Percentiles rank a stretch among this genome's conserved stretches.
These are phyloP conservation scores for Cordyceps tenuipes DNA, from an alignment of 2,329 filamentous ascomycete genomes.

Conservation along the genomic window DNA sequence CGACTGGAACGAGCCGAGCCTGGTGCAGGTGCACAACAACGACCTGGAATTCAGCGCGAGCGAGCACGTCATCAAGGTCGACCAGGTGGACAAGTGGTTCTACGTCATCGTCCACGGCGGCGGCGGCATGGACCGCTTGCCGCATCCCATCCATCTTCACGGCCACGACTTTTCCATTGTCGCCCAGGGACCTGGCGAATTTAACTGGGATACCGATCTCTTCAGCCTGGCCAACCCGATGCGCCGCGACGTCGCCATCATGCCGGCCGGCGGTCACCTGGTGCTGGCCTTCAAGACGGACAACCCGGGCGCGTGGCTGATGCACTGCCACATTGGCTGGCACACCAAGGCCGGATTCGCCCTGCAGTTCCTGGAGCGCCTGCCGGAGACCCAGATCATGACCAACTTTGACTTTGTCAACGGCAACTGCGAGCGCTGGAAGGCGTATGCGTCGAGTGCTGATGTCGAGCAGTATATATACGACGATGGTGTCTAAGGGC, in stretches of 20 bases:
- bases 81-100: constrained; percentile 14
- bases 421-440: background rate
- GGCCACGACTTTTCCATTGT: constrained; percentile 19
- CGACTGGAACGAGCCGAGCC: background rate
- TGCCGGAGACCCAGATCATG: background rate
- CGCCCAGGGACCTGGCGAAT: background rate
- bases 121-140: no score
- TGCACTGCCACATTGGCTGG: constrained; percentile 55
- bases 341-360: constrained; percentile 34
- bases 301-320: constrained; percentile 42
- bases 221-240: constrained; percentile 33
- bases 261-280: constrained; percentile 35
- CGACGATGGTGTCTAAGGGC: background rate
- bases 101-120: constrained; percentile 14
- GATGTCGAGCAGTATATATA: background rate
- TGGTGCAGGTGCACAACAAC: background rate
- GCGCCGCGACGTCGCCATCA: constrained; percentile 43
- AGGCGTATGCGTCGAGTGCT: background rate
- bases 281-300: constrained; percentile 40
- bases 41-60: background rate
- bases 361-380: background rate
- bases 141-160: constrained; percentile 19
- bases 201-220: background rate
- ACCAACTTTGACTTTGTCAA: background rate
- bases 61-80: background rate